These are phyloP conservation scores for Canavalia gladiata DNA, from an alignment of 306 rosid species.

Conservation along the genomic window DNA sequence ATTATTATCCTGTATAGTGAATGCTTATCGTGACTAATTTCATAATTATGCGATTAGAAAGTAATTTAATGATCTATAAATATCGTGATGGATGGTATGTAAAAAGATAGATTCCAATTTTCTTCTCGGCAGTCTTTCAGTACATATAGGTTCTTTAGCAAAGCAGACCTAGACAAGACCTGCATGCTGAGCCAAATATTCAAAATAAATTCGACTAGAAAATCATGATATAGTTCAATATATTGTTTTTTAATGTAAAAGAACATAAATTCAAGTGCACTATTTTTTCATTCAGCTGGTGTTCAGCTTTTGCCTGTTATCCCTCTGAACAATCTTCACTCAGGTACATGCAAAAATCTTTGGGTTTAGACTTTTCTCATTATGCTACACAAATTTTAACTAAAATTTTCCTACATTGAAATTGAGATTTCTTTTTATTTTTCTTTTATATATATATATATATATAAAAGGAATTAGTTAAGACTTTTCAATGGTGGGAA, in stretches of 20 bases:
- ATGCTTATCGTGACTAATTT: constrained; percentile 15
- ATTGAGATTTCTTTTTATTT: constrained; percentile 29
- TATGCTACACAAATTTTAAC: constrained; percentile 14
- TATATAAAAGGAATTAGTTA: constrained; percentile 27
- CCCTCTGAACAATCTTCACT: not conserved
- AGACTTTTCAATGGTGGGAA: constrained; percentile 39
- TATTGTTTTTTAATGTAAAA: constrained; percentile 11
- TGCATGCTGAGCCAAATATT: constrained; percentile 45
- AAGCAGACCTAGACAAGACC: constrained; percentile 61
- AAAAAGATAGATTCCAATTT: constrained; percentile 67
- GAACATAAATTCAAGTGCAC: constrained; percentile 29
- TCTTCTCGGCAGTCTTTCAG: constrained; percentile 62
- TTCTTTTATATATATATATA: not conserved
- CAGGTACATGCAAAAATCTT: not conserved
- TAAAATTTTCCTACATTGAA: constrained; percentile 17
- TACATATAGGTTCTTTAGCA: constrained; percentile 62
- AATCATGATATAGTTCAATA: constrained; percentile 15
- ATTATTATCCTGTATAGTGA: constrained; percentile 45
- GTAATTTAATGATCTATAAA: constrained; percentile 25
- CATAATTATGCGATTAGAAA: constrained; percentile 26
- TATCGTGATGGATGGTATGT: constrained; percentile 53
- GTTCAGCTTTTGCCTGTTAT: constrained; percentile 27
- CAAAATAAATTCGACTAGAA: constrained; percentile 22
- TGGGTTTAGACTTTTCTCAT: not conserved
- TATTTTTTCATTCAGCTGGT: constrained; percentile 20